Base-by-base conservation (phyloP, 2,329 filamentous ascomycete species). In the Aspergillus flavus region DNA sequence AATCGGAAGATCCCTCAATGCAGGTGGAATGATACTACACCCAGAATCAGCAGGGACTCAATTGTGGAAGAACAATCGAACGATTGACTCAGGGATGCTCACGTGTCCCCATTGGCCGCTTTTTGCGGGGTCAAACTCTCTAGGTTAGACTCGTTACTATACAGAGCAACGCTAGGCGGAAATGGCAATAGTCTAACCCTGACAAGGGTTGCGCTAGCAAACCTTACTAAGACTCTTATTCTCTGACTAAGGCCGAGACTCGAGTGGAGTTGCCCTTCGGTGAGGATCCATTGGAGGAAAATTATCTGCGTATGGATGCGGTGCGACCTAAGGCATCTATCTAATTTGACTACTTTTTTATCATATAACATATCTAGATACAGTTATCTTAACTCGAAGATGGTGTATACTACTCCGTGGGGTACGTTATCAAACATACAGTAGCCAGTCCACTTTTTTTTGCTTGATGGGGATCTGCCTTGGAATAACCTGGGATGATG, bases 111-210 rank as follows among this genome's bases (percentile, higher is more conserved):
- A 68, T 68, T 68, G 63, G 67, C 34, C 12, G 2, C 11, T 55
- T 61, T 63, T 61, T 68, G 67, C 65, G 67, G 67, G 67, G 67
- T 64, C 61, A 36, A 53, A 41, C 23, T 30, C 11, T 59, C 39
- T 19, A 9, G 61, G 43, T 53, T 61, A 61, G 55, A 16, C 30
- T 36, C n/a, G 45, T 61, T 55, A 32, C 48, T 61, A 52, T 46
- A 50, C 46, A 16, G n/a, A 45, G 56, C 30, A 59, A 28, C n/a
- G n/a, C 62, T 23, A 59, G 34, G 23, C 61, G 32, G 12, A 41
- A 55, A 55, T 39, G 21, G 43, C 32, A 11, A 46, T 58, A 58
- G 57, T 32, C n/a, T 39, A 50, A 39, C 57, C 45, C 57, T 59
- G 57, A 59, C 39, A 55, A 55, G 52, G 52, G 52, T 55, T 55